Conservation (phyloP, 2,329 filamentous ascomycete genomes). For the Myriosclerotinia duriaeana region DNA sequence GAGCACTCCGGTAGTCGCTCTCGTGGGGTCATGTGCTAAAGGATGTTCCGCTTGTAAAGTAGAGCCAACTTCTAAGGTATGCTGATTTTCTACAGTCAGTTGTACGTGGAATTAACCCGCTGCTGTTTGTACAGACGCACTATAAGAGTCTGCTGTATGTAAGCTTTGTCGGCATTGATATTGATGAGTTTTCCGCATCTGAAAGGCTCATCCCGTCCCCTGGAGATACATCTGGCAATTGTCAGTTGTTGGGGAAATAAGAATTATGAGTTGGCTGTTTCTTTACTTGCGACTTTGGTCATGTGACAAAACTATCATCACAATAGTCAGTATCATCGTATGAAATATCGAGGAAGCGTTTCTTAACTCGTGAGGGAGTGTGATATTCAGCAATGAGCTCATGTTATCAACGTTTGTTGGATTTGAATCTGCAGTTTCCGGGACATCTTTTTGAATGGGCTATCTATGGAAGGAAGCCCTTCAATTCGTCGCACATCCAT, state of each 20-base stretch:
- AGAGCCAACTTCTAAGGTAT: background rate
- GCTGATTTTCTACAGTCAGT: background rate
- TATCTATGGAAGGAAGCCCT: constrained; percentile 18
- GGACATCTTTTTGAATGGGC: background rate
- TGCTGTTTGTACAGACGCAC: no score
- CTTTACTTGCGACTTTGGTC: background rate
- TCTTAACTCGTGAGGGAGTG: background rate
- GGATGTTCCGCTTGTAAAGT: background rate
- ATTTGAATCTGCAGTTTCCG: background rate
- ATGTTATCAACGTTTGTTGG: background rate
- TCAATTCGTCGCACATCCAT: background rate
- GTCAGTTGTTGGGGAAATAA: background rate
- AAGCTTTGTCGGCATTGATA: background rate
- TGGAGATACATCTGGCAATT: background rate
- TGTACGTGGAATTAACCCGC: no score
- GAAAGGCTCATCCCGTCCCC: background rate
- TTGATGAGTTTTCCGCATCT: background rate
- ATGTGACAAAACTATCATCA: background rate
- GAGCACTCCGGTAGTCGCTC: no score
- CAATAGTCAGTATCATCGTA: background rate
- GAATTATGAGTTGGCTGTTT: background rate
- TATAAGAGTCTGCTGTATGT: background rate
- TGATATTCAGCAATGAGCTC: background rate
- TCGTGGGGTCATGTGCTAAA: background rate
- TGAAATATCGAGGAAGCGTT: background rate